Evolutionary conservation across 2,329 filamentous ascomycete genomes (phyloP), one percentile per base, ranked within the genome.

Genomic region (Fusarium mexicanum): DNA sequence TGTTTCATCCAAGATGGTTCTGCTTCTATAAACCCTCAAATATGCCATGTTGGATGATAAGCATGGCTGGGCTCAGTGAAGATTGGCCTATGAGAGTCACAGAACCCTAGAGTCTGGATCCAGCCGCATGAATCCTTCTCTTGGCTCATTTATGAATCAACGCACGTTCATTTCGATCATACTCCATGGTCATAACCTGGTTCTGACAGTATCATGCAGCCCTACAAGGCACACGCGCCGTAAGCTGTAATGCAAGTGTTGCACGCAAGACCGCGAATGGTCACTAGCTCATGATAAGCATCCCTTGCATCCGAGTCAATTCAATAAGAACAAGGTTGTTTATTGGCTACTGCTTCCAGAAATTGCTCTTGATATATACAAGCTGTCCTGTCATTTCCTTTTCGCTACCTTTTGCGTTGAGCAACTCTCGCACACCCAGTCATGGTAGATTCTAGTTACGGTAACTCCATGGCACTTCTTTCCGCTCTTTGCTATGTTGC

Each of bases 361-460:
- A 7, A 14, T 9, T 10, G 2, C 22, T 20, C 6, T 8, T n/a
- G 3, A 2, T 7, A 3, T 10, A 29, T 18, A 0, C 6, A n/a
- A 24, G 3, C 1, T 8, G 1, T 8, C 18, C 2, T 26, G 2
- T 2, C 22, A 18, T 14, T 5, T 26, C 18, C 12, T 18, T 16
- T 44, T 29, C 14, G 11, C 4, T 43, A 2, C 33, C 5, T 54
- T 55, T 8, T 33, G 20, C 3, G 10, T 9, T 4, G n/a, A 38
- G 22, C 50, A 58, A 22, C 24, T 26, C 22, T 38, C 40, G 8
- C 40, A 58, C n/a, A 46, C n/a, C 51, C 38, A 58, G 13, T 20
- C 35, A 22, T 58, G 31, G 17, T 29, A n/a, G 8, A 31, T 38
- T 41, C 12, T 17, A 16, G 22, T 35, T 20, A 35, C 20, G 2